Evolutionary conservation across 176 grass and related monocot genomes (phyloP), one percentile per base, ranked within the genome.

Genomic region (Dactylis glomerata): DNA sequence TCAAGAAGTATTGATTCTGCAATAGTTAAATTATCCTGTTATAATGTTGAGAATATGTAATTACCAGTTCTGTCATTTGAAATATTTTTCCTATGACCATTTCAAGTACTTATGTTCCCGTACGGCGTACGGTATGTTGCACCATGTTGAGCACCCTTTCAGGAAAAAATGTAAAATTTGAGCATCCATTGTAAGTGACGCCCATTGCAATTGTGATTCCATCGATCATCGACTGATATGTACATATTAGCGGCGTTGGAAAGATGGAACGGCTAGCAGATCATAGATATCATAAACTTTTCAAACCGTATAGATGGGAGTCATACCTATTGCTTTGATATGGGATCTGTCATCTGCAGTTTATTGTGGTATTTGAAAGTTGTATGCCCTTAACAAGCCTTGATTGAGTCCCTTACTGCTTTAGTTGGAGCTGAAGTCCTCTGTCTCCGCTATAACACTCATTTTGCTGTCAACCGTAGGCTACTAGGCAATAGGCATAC

Each of bases 291-390:
- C 46, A 27, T 40, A 51, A 37, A 38, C 20, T 52, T 81, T 68
- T 66, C 31, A 52, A 69, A 38, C 3, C 3, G 15, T 34, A 52
- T 34, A 82, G 45, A 23, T 40, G 13, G 36, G 44, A 66, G 31
- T 82, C 31, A 12, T n/a, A 26, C 27, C 6, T 67, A 52, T 52
- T n/a, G 2, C 64, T 68, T 68, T 10, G 23, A 49, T 51, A 36
- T 34, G 12, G 28, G 41, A 24, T 65, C 20, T 47, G 44, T 49
- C 42, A 1, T 47, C 64, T 81, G 44, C 63, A 40, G 30, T 68
- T 69, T 36, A 80, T 79, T 79, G 37, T 63, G 59, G 5, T 11
- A 66, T 66, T 78, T 80, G 41, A 69, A 36, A 38, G 30, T 79
- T 75, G 30, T 44, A 10, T 79, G 37, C 13, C 57, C 77, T 79